Percentiles rank a stretch among this genome's conserved stretches.
These are phyloP conservation scores for Lentinula detonsa DNA, from an alignment of 768 basidiomycete genomes.

Conservation along the genomic window DNA sequence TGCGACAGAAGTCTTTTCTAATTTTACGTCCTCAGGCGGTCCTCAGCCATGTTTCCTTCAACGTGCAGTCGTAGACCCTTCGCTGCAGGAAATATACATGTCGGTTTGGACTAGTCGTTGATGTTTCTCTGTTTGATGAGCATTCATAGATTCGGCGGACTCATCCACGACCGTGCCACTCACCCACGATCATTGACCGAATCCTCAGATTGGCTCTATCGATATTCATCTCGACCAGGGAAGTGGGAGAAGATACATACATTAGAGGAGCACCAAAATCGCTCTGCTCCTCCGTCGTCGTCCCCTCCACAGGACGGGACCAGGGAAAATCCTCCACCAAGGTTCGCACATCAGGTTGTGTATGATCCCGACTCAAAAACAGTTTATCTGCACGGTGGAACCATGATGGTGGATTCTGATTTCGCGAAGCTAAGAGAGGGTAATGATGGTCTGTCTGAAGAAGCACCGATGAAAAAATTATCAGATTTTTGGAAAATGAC, in stretches of 20 bases:
- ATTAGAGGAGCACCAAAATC: constrained; percentile 15
- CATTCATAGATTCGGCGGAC: constrained; percentile 22
- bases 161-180: constrained; percentile 23
- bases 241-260: constrained; percentile 59
- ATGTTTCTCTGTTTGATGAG: constrained; percentile 50
- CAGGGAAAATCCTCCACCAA: constrained; percentile 40
- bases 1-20: constrained; percentile 55
- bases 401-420: constrained; percentile 2
- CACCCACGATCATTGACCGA: constrained; percentile 23
- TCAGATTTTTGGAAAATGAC: constrained; percentile 80
- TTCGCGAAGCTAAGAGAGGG: constrained; percentile 1
- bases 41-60: constrained; percentile 73
- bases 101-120: constrained; percentile 24
- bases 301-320: neutral
- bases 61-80: constrained; percentile 61
- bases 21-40: constrained; percentile 56
- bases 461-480: constrained; percentile 35
- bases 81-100: constrained; percentile 67
- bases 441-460: constrained; percentile 13
- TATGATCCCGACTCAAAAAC: constrained; percentile 54
- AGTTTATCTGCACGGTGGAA: constrained; percentile 74
- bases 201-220: constrained; percentile 62
- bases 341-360: constrained; percentile 77
- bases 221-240: constrained; percentile 54
- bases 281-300: neutral